A percentile compares a stretch with the other conserved stretches of the same genome.
Evolutionary conservation across 768 basidiomycete genomes (phyloP).

Genomic region (Lyophyllum semitale): DNA sequence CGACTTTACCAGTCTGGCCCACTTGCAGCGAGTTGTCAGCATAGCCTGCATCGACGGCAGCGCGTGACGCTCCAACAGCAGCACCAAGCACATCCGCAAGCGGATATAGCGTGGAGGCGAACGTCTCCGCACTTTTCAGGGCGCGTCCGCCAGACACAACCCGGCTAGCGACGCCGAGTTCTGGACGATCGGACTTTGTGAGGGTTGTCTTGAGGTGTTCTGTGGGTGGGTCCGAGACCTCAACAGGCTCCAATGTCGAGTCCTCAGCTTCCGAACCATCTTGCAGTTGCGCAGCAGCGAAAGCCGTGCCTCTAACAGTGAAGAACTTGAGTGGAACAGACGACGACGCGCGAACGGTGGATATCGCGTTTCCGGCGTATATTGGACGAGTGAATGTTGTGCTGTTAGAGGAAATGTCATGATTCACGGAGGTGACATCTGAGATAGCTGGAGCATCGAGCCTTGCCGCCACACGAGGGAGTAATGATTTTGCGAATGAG

Average conservation of each 20-base stretch:
- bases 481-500: slow-evolving; percentile 86
- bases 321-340: slow-evolving; percentile 88
- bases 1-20: slow-evolving; percentile 99
- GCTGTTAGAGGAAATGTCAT: slow-evolving; percentile 66
- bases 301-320: slow-evolving; percentile 91
- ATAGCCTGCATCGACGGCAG: slow-evolving; percentile 97
- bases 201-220: slow-evolving; percentile 74
- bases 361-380: slow-evolving; percentile 97
- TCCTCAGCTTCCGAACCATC: slow-evolving; percentile 58
- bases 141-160: slow-evolving; percentile 96
- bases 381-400: slow-evolving; percentile 93
- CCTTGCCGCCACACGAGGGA: slow-evolving; percentile 88
- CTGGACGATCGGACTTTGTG: slow-evolving; percentile 90
- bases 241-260: slow-evolving; percentile 63
- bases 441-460: slow-evolving; percentile 91
- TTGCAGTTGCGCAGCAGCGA: slow-evolving; percentile 63
- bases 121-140: slow-evolving; percentile 93
- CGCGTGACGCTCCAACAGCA: slow-evolving; percentile 96
- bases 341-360: slow-evolving; percentile 83
- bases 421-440: slow-evolving; percentile 82
- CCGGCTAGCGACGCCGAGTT: slow-evolving; percentile 82
- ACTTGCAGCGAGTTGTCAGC: slow-evolving; percentile 98
- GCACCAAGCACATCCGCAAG: slow-evolving; percentile 93
- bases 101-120: slow-evolving; percentile 82
- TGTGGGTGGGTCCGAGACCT: slow-evolving; percentile 57